Evolutionary conservation across 2,329 filamentous ascomycete species (phyloP).

Genomic region (Colletotrichum sp.): DNA sequence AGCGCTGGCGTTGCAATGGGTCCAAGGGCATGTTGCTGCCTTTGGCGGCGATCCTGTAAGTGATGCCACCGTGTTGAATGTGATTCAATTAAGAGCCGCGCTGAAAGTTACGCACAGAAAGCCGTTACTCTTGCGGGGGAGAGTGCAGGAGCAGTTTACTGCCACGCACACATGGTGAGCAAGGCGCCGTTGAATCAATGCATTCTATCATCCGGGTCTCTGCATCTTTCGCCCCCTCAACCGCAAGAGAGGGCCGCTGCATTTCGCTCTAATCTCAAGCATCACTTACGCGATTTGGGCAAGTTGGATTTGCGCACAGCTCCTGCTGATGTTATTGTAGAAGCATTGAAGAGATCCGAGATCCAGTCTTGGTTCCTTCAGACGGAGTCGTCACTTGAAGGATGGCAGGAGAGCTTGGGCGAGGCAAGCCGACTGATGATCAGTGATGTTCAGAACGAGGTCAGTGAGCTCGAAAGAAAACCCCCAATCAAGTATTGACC

Average conservation of each 20-base stretch:
- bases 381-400: slow-evolving; percentile 35
- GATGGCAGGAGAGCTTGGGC: slow-evolving; percentile 38
- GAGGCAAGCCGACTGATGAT: slow-evolving; percentile 41
- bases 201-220: slow-evolving; percentile 44
- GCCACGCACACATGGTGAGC: slow-evolving; percentile 43
- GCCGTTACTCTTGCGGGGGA: slow-evolving; percentile 48
- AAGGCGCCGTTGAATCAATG: slow-evolving; percentile 35
- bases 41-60: slow-evolving; percentile 33
- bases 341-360: slow-evolving; percentile 37
- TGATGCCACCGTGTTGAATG: not conserved
- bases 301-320: slow-evolving; percentile 26
- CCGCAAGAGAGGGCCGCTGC: slow-evolving; percentile 22
- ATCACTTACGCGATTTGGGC: not conserved
- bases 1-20: slow-evolving; percentile 35
- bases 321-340: slow-evolving; percentile 32
- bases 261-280: not conserved
- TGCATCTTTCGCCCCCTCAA: slow-evolving; percentile 46
- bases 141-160: slow-evolving; percentile 50
- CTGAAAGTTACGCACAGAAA: slow-evolving; percentile 23
- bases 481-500: not conserved
- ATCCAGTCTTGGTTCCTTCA: slow-evolving; percentile 48
- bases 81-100: not conserved
- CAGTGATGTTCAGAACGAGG: slow-evolving; percentile 48
- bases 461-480: slow-evolving; percentile 13
- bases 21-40: slow-evolving; percentile 24